Evolutionary conservation across 1,284 basidiomycete genomes (phyloP), one percentile per base, ranked within the genome.

Genomic region (Leccinum fuscescens): DNA sequence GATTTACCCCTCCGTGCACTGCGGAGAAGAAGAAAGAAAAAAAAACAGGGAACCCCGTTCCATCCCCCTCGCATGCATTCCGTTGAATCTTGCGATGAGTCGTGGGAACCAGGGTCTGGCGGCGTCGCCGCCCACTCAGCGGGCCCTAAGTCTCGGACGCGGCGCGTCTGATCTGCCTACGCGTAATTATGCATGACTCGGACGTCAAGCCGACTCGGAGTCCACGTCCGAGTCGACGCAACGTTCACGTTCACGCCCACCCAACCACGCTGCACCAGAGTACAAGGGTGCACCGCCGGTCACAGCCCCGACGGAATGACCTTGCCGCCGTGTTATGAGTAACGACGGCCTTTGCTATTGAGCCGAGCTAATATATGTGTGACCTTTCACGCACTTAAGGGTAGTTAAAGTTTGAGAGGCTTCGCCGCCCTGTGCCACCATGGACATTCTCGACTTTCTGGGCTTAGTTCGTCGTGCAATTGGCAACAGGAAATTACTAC

Each of bases 301-400:
- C 65, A 67, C 60, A 59, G 69, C 66, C 69, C 24, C 20, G 52
- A 3, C 55, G 66, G 58, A n/a, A 52, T 17, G 53, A 54, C 22
- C 55, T 39, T 48, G 37, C 50, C 46, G 52, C 50, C 63, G 49
- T 24, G 49, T 29, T 15, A 29, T 31, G 50, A 20, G 8, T 14
- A 15, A 11, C 6, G 29, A 20, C 31, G 37, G 54, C 17, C 64
- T 48, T 46, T 60, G 59, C 44, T 11, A 22, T 35, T n/a, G 22
- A 60, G 31, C 54, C 51, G 51, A 53, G 31, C 31, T 31, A 35
- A 46, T 46, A 22, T 12, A 20, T 44, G 42, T 44, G 42, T 20
- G 42, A 20, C 42, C 44, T 46, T 46, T 46, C 44, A n/a, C 27
- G 6, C 49, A 51, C 35, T 35, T 14, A 51, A 51, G 27, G 27